Evolutionary conservation across 2,329 filamentous ascomycete species (phyloP).

Genomic region (Aspergillus glaucus): DNA sequence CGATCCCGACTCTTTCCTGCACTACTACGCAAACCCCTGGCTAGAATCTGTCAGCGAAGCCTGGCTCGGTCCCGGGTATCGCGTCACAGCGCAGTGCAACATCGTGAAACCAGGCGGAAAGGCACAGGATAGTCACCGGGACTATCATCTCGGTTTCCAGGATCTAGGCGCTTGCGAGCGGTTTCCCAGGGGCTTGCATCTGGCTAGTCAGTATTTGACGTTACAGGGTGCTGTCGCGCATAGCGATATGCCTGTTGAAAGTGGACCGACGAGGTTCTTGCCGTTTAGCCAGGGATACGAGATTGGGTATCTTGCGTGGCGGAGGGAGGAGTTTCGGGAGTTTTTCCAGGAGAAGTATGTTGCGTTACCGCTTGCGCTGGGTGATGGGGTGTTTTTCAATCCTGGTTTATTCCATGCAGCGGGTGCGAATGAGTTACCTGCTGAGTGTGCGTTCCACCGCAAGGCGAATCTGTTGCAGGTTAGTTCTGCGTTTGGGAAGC

Average conservation of each 20-base stretch:
- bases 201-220: constrained; percentile 52
- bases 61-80: constrained; percentile 57
- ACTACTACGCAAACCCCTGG: constrained; percentile 58
- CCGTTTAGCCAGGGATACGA: constrained; percentile 56
- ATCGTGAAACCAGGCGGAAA: constrained; percentile 54
- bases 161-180: constrained; percentile 40
- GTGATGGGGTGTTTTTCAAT: constrained; percentile 60
- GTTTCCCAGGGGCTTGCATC: constrained; percentile 50
- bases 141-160: constrained; percentile 61
- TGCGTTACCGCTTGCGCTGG: constrained; percentile 46
- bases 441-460: constrained; percentile 40
- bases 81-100: constrained; percentile 58
- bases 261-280: constrained; percentile 55
- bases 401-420: constrained; percentile 59
- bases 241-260: constrained; percentile 52
- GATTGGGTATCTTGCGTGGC: constrained; percentile 54
- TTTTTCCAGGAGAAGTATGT: constrained; percentile 52
- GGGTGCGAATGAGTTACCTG: constrained; percentile 46
- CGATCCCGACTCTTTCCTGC: constrained; percentile 48
- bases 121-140: constrained; percentile 54
- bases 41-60: constrained; percentile 45
- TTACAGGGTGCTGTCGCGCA: constrained; percentile 60
- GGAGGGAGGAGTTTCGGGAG: constrained; percentile 46
- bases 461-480: constrained; percentile 59
- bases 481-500: constrained; percentile 56